Evolutionary conservation across 75 land plant species (phyloP).

Genomic region (Selaginella moellendorffii): DNA sequence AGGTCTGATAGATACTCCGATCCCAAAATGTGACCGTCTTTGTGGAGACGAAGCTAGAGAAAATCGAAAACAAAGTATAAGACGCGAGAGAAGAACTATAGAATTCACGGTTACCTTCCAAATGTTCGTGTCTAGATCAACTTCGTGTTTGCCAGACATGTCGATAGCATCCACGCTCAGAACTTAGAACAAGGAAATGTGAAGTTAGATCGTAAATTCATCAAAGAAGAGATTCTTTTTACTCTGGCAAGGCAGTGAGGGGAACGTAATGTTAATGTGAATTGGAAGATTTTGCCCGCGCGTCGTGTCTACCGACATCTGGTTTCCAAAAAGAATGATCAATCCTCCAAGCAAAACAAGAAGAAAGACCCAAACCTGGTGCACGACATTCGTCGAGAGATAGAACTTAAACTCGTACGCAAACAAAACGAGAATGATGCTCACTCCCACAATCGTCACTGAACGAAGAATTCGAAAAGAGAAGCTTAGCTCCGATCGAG

Average conservation of each 20-base stretch:
- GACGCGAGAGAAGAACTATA: neutral
- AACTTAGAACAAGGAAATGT: too few relatives aligned
- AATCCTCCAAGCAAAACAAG: neutral
- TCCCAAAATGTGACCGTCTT: slow-evolving; percentile 71
- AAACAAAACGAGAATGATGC: slow-evolving; percentile 68
- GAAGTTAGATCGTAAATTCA: too few relatives aligned
- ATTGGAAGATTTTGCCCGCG: slow-evolving; percentile 96
- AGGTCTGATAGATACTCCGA: slow-evolving; percentile 83
- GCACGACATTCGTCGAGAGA: slow-evolving; percentile 60
- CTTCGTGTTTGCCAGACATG: slow-evolving; percentile 98
- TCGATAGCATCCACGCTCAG: slow-evolving; percentile 95
- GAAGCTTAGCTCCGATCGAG: too few relatives aligned
- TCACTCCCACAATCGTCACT: slow-evolving; percentile 67
- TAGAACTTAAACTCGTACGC: slow-evolving; percentile 73
- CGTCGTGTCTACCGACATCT: slow-evolving; percentile 94
- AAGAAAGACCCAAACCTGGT: slow-evolving; percentile 37
- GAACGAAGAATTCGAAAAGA: slow-evolving; percentile 18
- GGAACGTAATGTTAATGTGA: slow-evolving; percentile 91
- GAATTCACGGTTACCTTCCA: slow-evolving; percentile 63
- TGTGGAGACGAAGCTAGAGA: slow-evolving; percentile 67
- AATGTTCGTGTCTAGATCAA: slow-evolving; percentile 90
- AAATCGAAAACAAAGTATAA: neutral
- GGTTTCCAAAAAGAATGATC: neutral
- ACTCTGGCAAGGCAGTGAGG: slow-evolving; percentile 90
- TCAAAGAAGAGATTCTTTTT: slow-evolving; percentile 11